Evolutionary conservation across 139 green algal species (phyloP).

Genomic region (Chlorella ohadii): DNA sequence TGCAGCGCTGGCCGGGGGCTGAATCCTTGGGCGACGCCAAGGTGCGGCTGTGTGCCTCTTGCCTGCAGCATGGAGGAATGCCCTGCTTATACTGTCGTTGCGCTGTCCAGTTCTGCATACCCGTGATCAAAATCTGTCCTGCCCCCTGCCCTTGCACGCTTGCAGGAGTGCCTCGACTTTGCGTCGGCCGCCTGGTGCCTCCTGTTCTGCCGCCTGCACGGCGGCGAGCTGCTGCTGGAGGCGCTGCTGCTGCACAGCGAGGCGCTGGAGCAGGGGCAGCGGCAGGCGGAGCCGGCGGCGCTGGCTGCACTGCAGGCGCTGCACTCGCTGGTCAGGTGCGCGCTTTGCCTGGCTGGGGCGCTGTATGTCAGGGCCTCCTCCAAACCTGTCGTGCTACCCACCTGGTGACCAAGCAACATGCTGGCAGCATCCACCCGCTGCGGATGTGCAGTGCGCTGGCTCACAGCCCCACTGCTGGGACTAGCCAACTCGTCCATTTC

Average conservation of each 20-base stretch:
- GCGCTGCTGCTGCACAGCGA: conserved; percentile 42
- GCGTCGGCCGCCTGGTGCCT: conserved; percentile 38
- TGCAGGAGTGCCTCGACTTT: conserved; percentile 46
- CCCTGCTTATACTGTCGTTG: no score
- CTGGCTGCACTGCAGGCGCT: conserved; percentile 46
- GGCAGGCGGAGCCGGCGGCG: conserved; percentile 30
- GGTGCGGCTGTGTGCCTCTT: conserved; percentile 12
- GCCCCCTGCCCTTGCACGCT: neutral
- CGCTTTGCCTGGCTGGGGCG: no score
- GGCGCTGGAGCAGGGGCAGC: conserved; percentile 33
- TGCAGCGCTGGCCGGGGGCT: conserved; percentile 41
- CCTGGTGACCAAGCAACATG: no score
- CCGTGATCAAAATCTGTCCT: no score
- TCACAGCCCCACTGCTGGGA: no score
- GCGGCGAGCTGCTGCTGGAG: conserved; percentile 48
- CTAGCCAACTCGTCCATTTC: no score
- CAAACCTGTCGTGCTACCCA: no score
- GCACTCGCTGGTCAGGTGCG: conserved; percentile 47
- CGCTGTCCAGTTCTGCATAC: no score
- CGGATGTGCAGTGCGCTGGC: no score
- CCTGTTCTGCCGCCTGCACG: conserved; percentile 50
- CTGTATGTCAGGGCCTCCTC: no score
- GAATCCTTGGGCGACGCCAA: conserved; percentile 41
- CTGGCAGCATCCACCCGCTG: no score
- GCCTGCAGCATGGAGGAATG: neutral